phyloP scores from a whole-genome alignment of 345 rosid genomes.

The Carallia pectinifolia region DNA sequence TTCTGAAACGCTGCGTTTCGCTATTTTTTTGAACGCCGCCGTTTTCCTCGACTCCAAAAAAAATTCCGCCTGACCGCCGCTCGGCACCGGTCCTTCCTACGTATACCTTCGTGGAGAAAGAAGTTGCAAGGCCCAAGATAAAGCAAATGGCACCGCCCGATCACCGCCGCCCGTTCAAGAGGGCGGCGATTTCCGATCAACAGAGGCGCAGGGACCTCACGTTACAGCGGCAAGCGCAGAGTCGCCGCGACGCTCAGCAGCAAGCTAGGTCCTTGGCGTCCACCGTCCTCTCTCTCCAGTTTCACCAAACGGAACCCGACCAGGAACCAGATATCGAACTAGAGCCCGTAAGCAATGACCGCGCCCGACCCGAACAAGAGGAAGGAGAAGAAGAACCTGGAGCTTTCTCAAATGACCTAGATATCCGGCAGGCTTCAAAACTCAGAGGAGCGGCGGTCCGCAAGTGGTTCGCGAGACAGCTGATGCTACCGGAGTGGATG shows the following conservation, averaged over 20 bases:
- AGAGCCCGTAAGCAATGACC: background rate
- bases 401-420: conserved; percentile 39
- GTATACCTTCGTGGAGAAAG: background rate
- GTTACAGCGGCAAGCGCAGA: conserved; percentile 69
- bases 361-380: conserved; percentile 21
- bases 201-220: conserved; percentile 81
- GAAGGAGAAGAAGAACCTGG: conserved; percentile 22
- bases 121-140: background rate
- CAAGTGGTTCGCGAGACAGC: conserved; percentile 73
- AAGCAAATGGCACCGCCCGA: conserved; percentile 69
- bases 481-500: conserved; percentile 94
- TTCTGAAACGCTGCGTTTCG: too few relatives aligned
- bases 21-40: too few relatives aligned
- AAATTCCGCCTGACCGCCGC: too few relatives aligned
- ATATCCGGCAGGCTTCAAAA: conserved; percentile 60
- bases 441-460: conserved; percentile 72
- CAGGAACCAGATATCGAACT: conserved; percentile 17
- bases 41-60: too few relatives aligned
- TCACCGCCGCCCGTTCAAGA: conserved; percentile 82
- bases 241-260: conserved; percentile 79
- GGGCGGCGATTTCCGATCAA: conserved; percentile 81
- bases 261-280: conserved; percentile 82
- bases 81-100: too few relatives aligned
- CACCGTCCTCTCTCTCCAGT: conserved; percentile 57
- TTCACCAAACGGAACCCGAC: conserved; percentile 36